A percentile compares a stretch with the other conserved stretches of the same genome.
Conservation (phyloP, 2,329 filamentous ascomycete species). For the Aureobasidium sp. region DNA sequence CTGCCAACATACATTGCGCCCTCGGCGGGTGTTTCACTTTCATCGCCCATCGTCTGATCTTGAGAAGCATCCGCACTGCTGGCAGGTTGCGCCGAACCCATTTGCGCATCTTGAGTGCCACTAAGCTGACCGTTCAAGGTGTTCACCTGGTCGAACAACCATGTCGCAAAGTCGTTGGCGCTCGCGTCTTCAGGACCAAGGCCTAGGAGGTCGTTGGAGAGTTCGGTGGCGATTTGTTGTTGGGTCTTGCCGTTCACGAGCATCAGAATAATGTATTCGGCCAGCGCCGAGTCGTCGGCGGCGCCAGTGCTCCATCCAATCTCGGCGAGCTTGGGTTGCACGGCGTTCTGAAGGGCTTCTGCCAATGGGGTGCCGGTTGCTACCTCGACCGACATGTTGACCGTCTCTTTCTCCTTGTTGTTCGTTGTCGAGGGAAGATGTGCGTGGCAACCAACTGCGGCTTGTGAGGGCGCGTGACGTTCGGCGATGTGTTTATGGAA, state of each 20-base stretch:
- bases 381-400: slow-evolving; percentile 68
- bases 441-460: slow-evolving; percentile 4
- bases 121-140: slow-evolving; percentile 57
- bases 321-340: slow-evolving; percentile 87
- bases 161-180: slow-evolving; percentile 75
- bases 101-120: slow-evolving; percentile 31
- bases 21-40: slow-evolving; percentile 32
- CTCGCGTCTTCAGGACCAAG: slow-evolving; percentile 76
- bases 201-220: slow-evolving; percentile 78
- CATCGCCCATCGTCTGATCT: slow-evolving; percentile 68
- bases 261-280: slow-evolving; percentile 97
- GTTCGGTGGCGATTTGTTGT: slow-evolving; percentile 78
- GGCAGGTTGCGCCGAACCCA: slow-evolving; percentile 9
- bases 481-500: not conserved
- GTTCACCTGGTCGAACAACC: slow-evolving; percentile 87
- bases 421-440: not conserved
- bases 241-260: slow-evolving; percentile 91
- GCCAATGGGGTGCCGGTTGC: slow-evolving; percentile 74
- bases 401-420: not conserved
- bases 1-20: slow-evolving; percentile 38
- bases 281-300: slow-evolving; percentile 72
- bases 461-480: not conserved
- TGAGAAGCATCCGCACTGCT: not conserved
- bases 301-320: slow-evolving; percentile 83
- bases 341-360: slow-evolving; percentile 70